Evolutionary conservation across 805 yeast species (phyloP), one percentile per base, ranked within the genome.

Genomic region (Metschnikowia colocasiae): DNA sequence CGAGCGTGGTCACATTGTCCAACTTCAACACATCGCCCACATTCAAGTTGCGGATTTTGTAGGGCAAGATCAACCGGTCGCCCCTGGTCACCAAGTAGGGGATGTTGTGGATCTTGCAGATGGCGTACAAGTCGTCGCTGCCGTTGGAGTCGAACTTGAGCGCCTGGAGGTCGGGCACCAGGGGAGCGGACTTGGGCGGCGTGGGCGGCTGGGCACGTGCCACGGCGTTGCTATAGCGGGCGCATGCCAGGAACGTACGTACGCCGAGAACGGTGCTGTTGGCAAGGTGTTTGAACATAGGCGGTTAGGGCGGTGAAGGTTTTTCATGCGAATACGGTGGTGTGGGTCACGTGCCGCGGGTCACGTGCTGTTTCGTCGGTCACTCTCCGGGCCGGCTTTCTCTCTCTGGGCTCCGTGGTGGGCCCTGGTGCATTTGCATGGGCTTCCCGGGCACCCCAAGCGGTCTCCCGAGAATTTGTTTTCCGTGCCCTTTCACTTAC

Each of bases 21-120:
- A 94, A 76, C 40, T 75, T 69, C 43, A 94, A 71, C n/a, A 74
- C 73, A 64, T 91, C 97, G 16, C 99, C 99, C 3, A 92, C 83
- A 44, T 82, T 75, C 9, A 85, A 94, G 45, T 81, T 79, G 58
- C 82, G 84, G 73, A 94, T 62, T 53, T 81, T 79, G 66, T 80
- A 91, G 2, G 97, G 97, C 33, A 94, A 67, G 20, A 82, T 77
- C 44, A 94, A 78, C 54, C 75, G 78, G 65, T 94, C 99, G 19
- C 99, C 99, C 55, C 83, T 80, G 22, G 98, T 90, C 15, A 94
- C 94, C 51, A 94, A 72, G 60, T 87, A 90, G 36, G 94, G 88
- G 66, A 89, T 82, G 65, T 84, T 81, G 70, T 89, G 94, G 32
- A 94, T 78, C 56, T 80, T 82, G 55, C 92, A 77, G 7, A 87